Conservation (phyloP, 192 early-diverging fungal species). For the Hyaloraphidium curvatum region DNA sequence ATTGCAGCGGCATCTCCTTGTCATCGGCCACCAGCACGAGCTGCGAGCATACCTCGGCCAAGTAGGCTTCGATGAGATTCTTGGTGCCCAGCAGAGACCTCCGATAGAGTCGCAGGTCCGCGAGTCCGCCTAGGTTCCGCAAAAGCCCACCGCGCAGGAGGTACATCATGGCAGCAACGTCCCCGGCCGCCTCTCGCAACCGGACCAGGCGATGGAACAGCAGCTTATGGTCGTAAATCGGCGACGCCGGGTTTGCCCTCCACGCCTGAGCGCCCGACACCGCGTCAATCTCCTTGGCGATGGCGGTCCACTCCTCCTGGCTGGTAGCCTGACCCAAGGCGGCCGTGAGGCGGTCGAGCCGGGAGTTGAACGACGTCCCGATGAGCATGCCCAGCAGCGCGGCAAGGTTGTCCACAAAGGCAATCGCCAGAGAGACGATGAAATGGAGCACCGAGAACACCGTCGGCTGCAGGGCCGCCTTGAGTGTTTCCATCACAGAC, state of each 20-base stretch:
- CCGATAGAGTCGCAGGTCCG: slow-evolving; percentile 35
- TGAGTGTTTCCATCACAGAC: too few relatives aligned
- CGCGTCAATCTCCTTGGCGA: slow-evolving; percentile 29
- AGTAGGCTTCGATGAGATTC: slow-evolving; percentile 54
- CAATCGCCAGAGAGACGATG: too few relatives aligned
- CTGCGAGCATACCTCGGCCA: slow-evolving; percentile 37
- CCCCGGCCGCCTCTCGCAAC: slow-evolving; percentile 12
- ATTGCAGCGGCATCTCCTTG: slow-evolving; percentile 18
- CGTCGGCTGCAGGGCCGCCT: too few relatives aligned
- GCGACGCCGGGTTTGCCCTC: slow-evolving; percentile 29
- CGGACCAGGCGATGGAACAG: slow-evolving; percentile 30
- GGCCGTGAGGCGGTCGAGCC: too few relatives aligned
- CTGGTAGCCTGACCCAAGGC: slow-evolving; percentile 22
- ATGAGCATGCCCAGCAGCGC: too few relatives aligned
- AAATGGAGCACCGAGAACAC: too few relatives aligned
- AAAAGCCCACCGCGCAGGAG: slow-evolving; percentile 34
- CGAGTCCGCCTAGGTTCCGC: slow-evolving; percentile 52
- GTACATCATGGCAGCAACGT: slow-evolving; percentile 35
- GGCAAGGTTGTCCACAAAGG: too few relatives aligned
- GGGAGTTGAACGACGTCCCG: too few relatives aligned
- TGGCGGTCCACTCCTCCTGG: slow-evolving; percentile 28
- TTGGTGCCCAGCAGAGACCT: slow-evolving; percentile 38
- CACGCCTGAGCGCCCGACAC: slow-evolving; percentile 30
- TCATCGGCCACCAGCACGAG: slow-evolving; percentile 27
- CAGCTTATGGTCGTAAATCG: slow-evolving; percentile 41